phyloP scores from a whole-genome alignment of 805 yeast species.

The Saturnispora halmiae region DNA sequence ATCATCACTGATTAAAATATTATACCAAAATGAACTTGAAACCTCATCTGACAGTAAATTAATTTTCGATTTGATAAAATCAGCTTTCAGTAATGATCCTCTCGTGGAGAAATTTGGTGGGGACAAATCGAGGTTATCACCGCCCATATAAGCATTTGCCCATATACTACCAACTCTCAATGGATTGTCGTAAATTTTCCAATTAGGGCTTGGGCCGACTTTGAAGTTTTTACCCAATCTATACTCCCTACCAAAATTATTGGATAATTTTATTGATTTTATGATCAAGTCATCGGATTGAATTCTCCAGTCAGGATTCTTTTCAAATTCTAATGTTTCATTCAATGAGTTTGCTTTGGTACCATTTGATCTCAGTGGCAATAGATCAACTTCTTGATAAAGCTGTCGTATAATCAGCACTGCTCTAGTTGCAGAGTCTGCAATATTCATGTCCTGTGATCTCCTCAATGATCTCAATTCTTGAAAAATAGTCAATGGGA shows the following conservation, averaged over 20 bases:
- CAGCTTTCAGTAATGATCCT: slow-evolving; percentile 10
- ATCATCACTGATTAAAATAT: slow-evolving; percentile 66
- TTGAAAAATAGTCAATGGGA: slow-evolving; percentile 71
- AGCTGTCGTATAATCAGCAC: slow-evolving; percentile 66
- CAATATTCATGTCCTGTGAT: slow-evolving; percentile 61
- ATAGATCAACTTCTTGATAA: slow-evolving; percentile 43
- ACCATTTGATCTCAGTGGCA: slow-evolving; percentile 63
- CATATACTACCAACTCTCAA: slow-evolving; percentile 11
- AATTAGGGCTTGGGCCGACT: slow-evolving; percentile 12
- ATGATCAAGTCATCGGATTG: slow-evolving; percentile 62
- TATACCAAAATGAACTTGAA: slow-evolving; percentile 42
- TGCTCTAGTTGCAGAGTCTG: slow-evolving; percentile 75
- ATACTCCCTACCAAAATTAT: slow-evolving; percentile 25
- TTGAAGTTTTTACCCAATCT: slow-evolving; percentile 21
- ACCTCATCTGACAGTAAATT: slow-evolving; percentile 24
- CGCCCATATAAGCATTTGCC: slow-evolving; percentile 14
- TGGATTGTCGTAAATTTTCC: slow-evolving; percentile 12
- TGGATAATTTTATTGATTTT: slow-evolving; percentile 35
- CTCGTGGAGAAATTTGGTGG: slow-evolving; percentile 5
- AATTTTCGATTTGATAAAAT: slow-evolving; percentile 10
- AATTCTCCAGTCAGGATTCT: slow-evolving; percentile 62
- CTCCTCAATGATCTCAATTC: slow-evolving; percentile 64
- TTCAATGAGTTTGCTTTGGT: slow-evolving; percentile 57
- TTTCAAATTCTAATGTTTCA: slow-evolving; percentile 67
- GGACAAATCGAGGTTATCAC: background rate